Percentiles rank a stretch among this genome's conserved stretches.
Evolutionary conservation across 169 alveolate species (phyloP).

Genomic region (Plasmodium inui): DNA sequence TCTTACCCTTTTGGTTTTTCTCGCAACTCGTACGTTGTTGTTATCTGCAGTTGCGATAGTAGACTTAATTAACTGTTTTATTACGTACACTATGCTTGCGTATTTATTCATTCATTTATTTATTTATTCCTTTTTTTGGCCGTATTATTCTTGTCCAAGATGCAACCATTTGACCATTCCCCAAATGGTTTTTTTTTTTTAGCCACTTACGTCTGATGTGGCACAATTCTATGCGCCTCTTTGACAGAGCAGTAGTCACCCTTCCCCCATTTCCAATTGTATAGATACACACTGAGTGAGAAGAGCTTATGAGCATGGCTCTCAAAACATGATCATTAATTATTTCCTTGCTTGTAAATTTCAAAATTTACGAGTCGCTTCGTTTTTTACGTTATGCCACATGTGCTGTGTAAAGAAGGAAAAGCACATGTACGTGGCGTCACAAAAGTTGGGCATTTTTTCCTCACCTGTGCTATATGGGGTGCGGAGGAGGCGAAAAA

Average conservation of each 20-base stretch:
- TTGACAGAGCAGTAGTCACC: background rate
- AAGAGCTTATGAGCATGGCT: background rate
- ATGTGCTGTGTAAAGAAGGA: background rate
- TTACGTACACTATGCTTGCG: background rate
- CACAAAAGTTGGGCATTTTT: background rate
- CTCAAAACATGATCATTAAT: background rate
- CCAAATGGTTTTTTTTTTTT: background rate
- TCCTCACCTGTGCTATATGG: background rate
- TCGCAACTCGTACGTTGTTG: no score
- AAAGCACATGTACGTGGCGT: background rate
- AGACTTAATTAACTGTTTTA: background rate
- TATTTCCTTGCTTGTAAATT: background rate
- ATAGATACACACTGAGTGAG: background rate
- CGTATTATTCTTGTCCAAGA: background rate
- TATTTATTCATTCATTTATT: background rate
- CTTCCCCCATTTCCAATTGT: background rate
- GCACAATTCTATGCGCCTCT: background rate
- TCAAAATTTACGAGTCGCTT: background rate
- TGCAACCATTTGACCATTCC: no score
- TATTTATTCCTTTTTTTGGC: background rate
- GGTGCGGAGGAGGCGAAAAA: background rate
- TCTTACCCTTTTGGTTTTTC: no score
- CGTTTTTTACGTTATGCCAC: background rate
- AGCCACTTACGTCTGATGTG: background rate
- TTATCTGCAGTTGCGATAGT: no score